A percentile compares a stretch with the other conserved stretches of the same genome.
phyloP scores from a whole-genome alignment of 495 filamentous ascomycete species.

The Daldinia bambusicola region DNA sequence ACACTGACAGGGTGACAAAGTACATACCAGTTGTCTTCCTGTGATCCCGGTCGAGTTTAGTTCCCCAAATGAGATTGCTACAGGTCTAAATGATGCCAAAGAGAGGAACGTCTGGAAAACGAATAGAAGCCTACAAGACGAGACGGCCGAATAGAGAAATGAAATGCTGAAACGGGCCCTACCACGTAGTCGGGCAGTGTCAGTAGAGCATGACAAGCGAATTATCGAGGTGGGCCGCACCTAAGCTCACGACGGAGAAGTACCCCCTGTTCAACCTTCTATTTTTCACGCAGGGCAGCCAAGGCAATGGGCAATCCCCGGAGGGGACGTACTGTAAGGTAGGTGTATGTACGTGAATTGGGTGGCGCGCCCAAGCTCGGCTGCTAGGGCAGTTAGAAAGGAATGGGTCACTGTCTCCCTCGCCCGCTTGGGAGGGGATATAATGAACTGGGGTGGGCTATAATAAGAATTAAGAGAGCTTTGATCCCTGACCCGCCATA shows the following conservation, averaged over 20 bases:
- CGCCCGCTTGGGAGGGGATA: slow-evolving; percentile 53
- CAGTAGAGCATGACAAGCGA: slow-evolving; percentile 58
- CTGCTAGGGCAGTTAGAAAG: slow-evolving; percentile 45
- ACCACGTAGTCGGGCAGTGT: slow-evolving; percentile 59
- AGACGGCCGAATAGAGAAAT: slow-evolving; percentile 54
- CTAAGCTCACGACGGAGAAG: slow-evolving; percentile 46
- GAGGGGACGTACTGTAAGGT: slow-evolving; percentile 41
- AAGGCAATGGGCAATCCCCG: slow-evolving; percentile 50
- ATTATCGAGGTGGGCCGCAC: slow-evolving; percentile 51
- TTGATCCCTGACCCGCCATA: slow-evolving; percentile 56
- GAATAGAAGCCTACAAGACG: slow-evolving; percentile 60
- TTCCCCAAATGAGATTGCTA: slow-evolving; percentile 53
- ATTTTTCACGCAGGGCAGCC: slow-evolving; percentile 40
- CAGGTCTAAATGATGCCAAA: slow-evolving; percentile 46
- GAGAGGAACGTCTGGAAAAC: slow-evolving; percentile 54
- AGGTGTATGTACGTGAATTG: slow-evolving; percentile 36
- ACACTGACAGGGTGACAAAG: slow-evolving; percentile 50
- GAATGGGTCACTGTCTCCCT: slow-evolving; percentile 48
- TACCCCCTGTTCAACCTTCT: slow-evolving; percentile 48
- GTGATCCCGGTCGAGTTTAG: slow-evolving; percentile 51
- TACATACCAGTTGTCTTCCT: slow-evolving; percentile 41
- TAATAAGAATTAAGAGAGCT: slow-evolving; percentile 56
- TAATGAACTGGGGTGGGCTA: slow-evolving; percentile 56
- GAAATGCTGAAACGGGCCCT: slow-evolving; percentile 60
- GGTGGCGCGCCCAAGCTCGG: slow-evolving; percentile 49